Evolutionary conservation across 202 grass and related monocot genomes (phyloP).

Genomic region (Hordeum pubiflorum): DNA sequence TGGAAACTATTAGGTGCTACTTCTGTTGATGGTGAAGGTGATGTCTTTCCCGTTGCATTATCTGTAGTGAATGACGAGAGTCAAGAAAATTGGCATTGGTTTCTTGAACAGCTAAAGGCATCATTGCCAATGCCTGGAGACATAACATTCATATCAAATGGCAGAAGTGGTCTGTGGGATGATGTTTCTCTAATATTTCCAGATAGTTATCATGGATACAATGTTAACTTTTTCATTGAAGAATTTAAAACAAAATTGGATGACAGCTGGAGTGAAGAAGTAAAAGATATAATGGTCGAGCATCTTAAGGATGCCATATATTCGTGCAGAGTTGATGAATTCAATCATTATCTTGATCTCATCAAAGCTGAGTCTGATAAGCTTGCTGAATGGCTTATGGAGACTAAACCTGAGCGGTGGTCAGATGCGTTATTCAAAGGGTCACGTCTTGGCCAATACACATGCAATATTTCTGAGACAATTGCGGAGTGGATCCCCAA

Average conservation of each 20-base stretch:
- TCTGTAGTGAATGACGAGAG: conserved; percentile 56
- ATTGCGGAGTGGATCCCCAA: conserved; percentile 51
- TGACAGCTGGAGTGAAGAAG: conserved; percentile 49
- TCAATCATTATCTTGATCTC: conserved; percentile 54
- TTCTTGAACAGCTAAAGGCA: conserved; percentile 63
- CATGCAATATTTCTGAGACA: conserved; percentile 44
- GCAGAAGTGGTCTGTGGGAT: conserved; percentile 43
- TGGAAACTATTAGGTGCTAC: conserved; percentile 62
- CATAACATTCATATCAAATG: conserved; percentile 69
- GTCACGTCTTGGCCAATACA: conserved; percentile 50
- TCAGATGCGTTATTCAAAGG: conserved; percentile 80
- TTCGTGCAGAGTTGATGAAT: conserved; percentile 58
- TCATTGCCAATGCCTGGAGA: conserved; percentile 29
- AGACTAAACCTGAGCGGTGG: conserved; percentile 59
- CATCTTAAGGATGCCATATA: conserved; percentile 47
- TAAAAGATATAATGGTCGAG: conserved; percentile 58
- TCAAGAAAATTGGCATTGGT: conserved; percentile 69
- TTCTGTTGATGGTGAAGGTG: conserved; percentile 63
- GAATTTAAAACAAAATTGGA: conserved; percentile 62
- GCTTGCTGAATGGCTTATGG: conserved; percentile 66
- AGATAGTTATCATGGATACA: conserved; percentile 55
- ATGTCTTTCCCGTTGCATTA: conserved; percentile 58
- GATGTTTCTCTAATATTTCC: conserved; percentile 52
- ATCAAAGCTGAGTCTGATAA: conserved; percentile 61
- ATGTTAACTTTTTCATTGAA: conserved; percentile 55